These are phyloP conservation scores for Tillandsia fasciculata DNA, from an alignment of 176 grass and related monocot species.

Conservation along the genomic window DNA sequence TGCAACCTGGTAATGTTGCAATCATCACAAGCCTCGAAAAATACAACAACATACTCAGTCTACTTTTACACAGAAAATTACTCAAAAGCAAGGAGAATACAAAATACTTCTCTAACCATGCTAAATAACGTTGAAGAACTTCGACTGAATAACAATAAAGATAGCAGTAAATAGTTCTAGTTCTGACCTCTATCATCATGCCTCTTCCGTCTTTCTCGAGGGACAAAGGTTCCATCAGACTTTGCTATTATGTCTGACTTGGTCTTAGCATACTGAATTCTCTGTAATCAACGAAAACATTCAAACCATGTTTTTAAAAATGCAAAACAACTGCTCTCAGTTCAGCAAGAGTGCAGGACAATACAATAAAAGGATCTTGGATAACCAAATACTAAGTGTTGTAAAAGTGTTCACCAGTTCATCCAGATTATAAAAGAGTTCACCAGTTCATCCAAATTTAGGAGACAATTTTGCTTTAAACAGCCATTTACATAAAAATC, in stretches of 20 bases:
- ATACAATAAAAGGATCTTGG: neutral
- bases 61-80: neutral
- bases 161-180: neutral
- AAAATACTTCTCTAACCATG: neutral
- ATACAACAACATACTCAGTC: neutral
- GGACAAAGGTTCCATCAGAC: conserved; percentile 77
- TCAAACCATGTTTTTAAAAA: conserved; percentile 7
- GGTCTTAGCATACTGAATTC: conserved; percentile 98
- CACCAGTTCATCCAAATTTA: no score
- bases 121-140: neutral
- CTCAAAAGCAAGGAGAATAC: neutral
- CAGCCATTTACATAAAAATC: no score
- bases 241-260: conserved; percentile 91
- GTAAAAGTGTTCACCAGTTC: no score
- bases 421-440: no score
- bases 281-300: conserved; percentile 52
- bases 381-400: no score
- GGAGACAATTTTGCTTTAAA: no score
- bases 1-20: neutral
- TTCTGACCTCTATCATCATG: conserved; percentile 69
- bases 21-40: neutral
- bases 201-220: conserved; percentile 82
- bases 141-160: neutral
- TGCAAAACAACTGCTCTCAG: conserved; percentile 11
- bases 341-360: neutral